Base-by-base conservation (phyloP, 1,139 yeast genomes). In the Petasospora fabianii region DNA sequence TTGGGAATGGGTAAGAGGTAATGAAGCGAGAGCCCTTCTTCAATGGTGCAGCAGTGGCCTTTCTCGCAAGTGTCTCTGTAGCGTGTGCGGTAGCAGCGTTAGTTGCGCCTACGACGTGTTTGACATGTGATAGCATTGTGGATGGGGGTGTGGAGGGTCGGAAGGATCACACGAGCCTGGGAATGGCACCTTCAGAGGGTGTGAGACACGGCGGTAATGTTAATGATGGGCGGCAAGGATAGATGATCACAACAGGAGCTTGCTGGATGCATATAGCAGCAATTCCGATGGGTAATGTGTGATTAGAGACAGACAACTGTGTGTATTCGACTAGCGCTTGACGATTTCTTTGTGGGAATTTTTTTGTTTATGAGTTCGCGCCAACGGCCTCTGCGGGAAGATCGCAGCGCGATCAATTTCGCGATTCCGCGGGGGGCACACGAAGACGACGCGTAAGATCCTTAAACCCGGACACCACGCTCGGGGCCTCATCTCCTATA, bases 1-100 rank as follows among this genome's bases (percentile, higher is more conserved):
- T 66, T 2, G 85, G 83, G 51, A 80, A 76, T 18, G 65, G 69
- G 49, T 74, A 73, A 46, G 46, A 47, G 7, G 55, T 46, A 31
- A 50, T 50, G 27, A 52, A 43, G 24, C 54, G 39, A n/a, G 46
- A 27, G 20, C 52, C 51, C 2, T 38, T 36, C 28, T 41, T 42
- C 12, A 43, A 26, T 2, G 32, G 17, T 6, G 18, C 30, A 6
- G 19, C 12, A 15, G 12, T 20, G 11, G 38, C 35, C 24, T 37
- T 27, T 26, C 41, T 39, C 5, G 46, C 34, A 24, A 34, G 21
- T 1, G 47, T 42, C 10, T 39, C 38, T 3, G 43, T 45, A 11
- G 53, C 50, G 10, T 38, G 43, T 3, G 53, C 49, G 2, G 55
- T 50, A 31, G 55, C 27, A 14, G 48, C 33, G 22, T 44, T 34